Conservation (phyloP, 768 basidiomycete genomes). For the Lactarius deliciosus region DNA sequence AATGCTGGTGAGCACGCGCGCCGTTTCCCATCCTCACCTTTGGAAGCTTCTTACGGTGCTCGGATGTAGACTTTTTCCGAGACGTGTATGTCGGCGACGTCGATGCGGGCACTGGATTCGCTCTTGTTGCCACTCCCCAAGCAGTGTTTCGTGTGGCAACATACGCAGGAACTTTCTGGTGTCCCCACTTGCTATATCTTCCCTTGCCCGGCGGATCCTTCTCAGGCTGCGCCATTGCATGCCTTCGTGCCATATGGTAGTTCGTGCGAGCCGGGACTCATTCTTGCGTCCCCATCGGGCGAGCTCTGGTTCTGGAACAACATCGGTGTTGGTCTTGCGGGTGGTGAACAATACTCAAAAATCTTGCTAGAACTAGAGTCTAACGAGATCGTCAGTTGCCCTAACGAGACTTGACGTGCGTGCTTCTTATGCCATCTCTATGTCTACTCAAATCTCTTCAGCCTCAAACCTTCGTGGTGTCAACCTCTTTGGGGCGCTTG, state of each 20-base stretch:
- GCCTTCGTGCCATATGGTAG: conserved; percentile 63
- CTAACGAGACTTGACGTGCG: conserved; percentile 66
- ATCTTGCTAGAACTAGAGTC: conserved; percentile 48
- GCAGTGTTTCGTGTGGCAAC: conserved; percentile 86
- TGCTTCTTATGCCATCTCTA: conserved; percentile 22
- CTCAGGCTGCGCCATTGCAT: conserved; percentile 48
- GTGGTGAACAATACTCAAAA: conserved; percentile 65
- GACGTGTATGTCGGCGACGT: conserved; percentile 70
- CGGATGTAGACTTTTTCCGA: conserved; percentile 58
- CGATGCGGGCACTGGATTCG: conserved; percentile 70
- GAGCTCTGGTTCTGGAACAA: conserved; percentile 86
- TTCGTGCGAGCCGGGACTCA: conserved; percentile 82
- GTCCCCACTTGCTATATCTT: conserved; percentile 84
- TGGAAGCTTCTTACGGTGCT: not conserved
- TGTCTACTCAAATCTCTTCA: conserved; percentile 32
- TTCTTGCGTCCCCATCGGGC: conserved; percentile 71
- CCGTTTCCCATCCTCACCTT: not conserved
- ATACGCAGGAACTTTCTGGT: conserved; percentile 69
- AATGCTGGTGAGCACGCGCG: conserved; percentile 54
- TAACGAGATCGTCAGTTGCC: conserved; percentile 63
- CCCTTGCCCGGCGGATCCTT: conserved; percentile 59
- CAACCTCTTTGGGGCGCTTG: conserved; percentile 65
- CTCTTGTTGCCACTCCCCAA: conserved; percentile 65
- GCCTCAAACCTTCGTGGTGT: conserved; percentile 65
- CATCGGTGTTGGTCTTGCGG: conserved; percentile 79